phyloP scores from a whole-genome alignment of 176 grass and related monocot genomes.

The Zoysia japonica region DNA sequence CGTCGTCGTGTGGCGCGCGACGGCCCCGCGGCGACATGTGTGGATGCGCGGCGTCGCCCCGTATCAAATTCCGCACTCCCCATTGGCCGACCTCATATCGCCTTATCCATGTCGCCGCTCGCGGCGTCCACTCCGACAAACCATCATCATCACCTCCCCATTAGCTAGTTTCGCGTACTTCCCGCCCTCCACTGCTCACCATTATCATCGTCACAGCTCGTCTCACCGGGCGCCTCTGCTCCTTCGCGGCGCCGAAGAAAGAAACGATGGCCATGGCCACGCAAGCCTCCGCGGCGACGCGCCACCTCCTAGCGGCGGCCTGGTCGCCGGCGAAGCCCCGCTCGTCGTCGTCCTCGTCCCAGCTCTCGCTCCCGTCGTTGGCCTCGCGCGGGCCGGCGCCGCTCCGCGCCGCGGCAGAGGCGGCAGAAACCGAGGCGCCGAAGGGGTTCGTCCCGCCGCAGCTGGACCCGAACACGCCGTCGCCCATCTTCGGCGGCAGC shows the following conservation, averaged over 20 bases:
- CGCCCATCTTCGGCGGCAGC: conserved; percentile 95
- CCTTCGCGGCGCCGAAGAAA: not conserved
- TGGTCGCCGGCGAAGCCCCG: conserved; percentile 40
- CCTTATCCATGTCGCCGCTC: conserved; percentile 64
- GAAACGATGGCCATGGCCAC: conserved; percentile 62
- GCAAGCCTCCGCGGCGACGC: conserved; percentile 67
- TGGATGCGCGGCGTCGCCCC: not conserved
- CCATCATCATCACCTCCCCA: conserved; percentile 7
- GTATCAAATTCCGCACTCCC: conserved; percentile 67
- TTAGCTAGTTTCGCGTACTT: not conserved
- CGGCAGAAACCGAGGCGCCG: conserved; percentile 43
- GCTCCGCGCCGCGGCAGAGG: conserved; percentile 4
- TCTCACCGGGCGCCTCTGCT: not conserved
- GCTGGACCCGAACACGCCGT: conserved; percentile 93
- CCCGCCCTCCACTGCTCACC: not conserved
- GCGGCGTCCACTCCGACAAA: not conserved
- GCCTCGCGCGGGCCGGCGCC: conserved; percentile 36
- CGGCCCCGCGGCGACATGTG: conserved; percentile 18
- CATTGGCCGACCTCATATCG: conserved; percentile 75
- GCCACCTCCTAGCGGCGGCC: conserved; percentile 44
- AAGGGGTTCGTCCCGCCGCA: conserved; percentile 88
- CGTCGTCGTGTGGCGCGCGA: conserved; percentile 13
- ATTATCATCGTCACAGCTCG: not conserved
- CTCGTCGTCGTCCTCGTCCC: not conserved
- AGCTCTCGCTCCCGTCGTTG: conserved; percentile 23